Evolutionary conservation across 2,329 filamentous ascomycete species (phyloP).

Genomic region (Dissoconium aciculare): DNA sequence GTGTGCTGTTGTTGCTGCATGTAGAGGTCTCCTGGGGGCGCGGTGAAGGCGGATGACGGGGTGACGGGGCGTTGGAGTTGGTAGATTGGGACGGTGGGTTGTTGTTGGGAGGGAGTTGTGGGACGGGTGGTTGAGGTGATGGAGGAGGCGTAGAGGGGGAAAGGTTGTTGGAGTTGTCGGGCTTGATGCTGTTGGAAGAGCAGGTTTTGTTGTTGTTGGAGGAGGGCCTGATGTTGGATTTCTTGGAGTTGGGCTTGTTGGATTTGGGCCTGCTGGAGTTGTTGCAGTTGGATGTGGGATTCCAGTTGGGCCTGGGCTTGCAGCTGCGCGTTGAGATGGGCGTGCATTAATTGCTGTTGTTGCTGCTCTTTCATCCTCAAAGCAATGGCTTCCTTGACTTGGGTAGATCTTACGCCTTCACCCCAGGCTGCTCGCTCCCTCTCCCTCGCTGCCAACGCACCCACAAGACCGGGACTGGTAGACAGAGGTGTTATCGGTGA

Average conservation of each 20-base stretch:
- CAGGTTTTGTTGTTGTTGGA: too few species aligned
- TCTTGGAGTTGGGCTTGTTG: conserved; percentile 18
- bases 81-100: too few species aligned
- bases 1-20: too few species aligned
- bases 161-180: too few species aligned
- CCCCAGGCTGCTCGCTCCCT: conserved; percentile 59
- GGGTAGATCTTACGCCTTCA: conserved; percentile 48
- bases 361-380: too few species aligned
- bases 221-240: conserved; percentile 10
- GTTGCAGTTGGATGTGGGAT: conserved; percentile 20
- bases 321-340: conserved; percentile 25
- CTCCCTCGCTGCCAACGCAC: conserved; percentile 65
- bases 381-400: conserved; percentile 55
- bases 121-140: too few species aligned
- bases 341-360: conserved; percentile 34
- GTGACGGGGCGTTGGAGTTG: too few species aligned
- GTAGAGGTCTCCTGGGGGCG: too few species aligned
- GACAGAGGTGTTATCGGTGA: conserved; percentile 24
- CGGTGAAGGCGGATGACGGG: too few species aligned
- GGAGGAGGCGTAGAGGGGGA: too few species aligned
- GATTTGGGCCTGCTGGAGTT: conserved; percentile 13
- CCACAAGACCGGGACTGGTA: conserved; percentile 51
- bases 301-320: conserved; percentile 25
- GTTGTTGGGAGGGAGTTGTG: too few species aligned
- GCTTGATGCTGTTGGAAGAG: too few species aligned